Base-by-base conservation (phyloP, 306 rosid species). In the Medicago lupulina region DNA sequence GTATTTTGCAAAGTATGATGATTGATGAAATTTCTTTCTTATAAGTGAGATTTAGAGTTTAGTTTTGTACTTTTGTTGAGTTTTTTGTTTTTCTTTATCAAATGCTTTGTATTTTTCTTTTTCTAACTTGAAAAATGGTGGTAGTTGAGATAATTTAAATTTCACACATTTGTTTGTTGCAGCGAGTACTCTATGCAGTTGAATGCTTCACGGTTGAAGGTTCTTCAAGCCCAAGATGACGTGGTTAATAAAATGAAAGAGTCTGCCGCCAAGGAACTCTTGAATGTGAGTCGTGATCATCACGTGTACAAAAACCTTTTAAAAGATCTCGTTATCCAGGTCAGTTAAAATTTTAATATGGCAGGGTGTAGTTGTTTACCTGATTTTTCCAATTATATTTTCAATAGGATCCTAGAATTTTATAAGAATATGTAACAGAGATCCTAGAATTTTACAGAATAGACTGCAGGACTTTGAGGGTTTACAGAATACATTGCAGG, bases 101-200 rank as follows among this genome's bases (percentile, higher is more conserved):
- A 40, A 44, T 61, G 34, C 19, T 71, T 51, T 71, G 28, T 63
- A 13, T 75, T 51, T 39, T 6, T 71, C n/a, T 60, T 72, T 39
- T 72, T 47, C 54, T 6, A 23, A 74, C 43, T 21, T 65, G 46
- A 3, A n/a, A 63, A 53, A 14, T 62, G 61, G 53, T 39, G 50
- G 21, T 49, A 19, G 67, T 76, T 34, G 43, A 50, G 74, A 62
- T 19, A 9, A 17, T 65, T 76, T 14, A 53, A 43, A 34, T 31
- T 41, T 60, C 67, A 34, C 58, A 6, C 61, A 0, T 70, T 72
- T 76, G 54, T 54, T 74, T 80, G 78, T 80, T 87, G 80, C 89
- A 95, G 98, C 50, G 98, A 95, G 88, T 95, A 95, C 82, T 95
- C 98, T 57, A 95, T 95, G 98, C 98, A 92, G 85, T 81, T 88